phyloP scores from a whole-genome alignment of 495 filamentous ascomycete species.

The Aspergillus sparsus region DNA sequence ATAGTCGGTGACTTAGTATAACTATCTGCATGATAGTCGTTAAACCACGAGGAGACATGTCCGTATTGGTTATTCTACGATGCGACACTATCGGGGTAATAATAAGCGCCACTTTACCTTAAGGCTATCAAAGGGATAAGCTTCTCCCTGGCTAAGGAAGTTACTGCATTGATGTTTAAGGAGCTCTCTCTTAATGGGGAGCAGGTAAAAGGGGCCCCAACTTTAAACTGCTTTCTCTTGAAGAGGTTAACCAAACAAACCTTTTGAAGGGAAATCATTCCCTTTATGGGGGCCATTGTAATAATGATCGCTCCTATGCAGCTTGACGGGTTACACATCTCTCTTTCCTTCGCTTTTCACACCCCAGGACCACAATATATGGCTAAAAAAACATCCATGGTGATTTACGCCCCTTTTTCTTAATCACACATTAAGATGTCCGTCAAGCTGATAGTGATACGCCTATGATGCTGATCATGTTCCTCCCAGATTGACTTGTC shows the following conservation, averaged over 20 bases:
- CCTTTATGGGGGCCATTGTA: background rate
- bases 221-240: too few relatives aligned
- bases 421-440: too few relatives aligned
- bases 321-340: background rate
- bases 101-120: too few relatives aligned
- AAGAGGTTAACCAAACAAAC: background rate
- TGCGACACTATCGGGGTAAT: too few relatives aligned
- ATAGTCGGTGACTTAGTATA: background rate
- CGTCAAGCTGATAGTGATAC: background rate
- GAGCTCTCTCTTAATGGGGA: too few relatives aligned
- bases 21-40: background rate
- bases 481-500: conserved; percentile 16
- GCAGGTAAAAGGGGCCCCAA: background rate
- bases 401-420: too few relatives aligned
- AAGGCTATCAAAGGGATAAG: too few relatives aligned
- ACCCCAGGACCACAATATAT: background rate
- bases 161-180: too few relatives aligned
- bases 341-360: background rate
- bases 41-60: background rate
- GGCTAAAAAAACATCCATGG: background rate
- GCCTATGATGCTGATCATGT: conserved; percentile 8
- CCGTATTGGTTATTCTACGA: background rate
- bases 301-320: conserved; percentile 6
- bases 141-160: too few relatives aligned
- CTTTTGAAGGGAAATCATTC: background rate